phyloP scores from a whole-genome alignment of 1,284 basidiomycete species.

The Stygiomarasmius scandens region DNA sequence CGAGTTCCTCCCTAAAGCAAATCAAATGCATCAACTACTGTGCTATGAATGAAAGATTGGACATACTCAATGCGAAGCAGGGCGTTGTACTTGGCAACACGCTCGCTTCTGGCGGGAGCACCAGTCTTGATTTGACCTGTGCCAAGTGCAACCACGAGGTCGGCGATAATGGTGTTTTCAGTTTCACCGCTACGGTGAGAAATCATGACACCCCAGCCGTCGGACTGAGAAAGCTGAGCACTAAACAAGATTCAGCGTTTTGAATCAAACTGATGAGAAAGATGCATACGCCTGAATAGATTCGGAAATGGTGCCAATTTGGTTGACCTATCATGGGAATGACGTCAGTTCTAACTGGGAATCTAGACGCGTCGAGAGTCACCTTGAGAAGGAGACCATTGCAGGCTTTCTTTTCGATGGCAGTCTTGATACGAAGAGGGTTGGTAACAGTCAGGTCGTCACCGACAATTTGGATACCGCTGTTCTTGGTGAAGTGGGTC shows the following conservation, averaged over 20 bases:
- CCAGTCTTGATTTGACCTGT: constrained; percentile 98
- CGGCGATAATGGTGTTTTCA: constrained; percentile 95
- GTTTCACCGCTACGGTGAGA: constrained; percentile 99
- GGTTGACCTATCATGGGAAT: constrained; percentile 69
- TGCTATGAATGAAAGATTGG: neutral
- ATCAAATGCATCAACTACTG: constrained; percentile 3
- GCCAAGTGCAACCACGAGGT: constrained; percentile 93
- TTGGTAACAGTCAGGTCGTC: constrained; percentile 99
- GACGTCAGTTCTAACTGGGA: constrained; percentile 7
- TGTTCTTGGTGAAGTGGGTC: constrained; percentile 84
- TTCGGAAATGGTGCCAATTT: constrained; percentile 99
- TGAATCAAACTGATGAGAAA: neutral
- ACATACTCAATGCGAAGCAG: constrained; percentile 89
- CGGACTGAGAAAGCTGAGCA: constrained; percentile 94
- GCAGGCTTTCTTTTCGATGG: constrained; percentile 99
- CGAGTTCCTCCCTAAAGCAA: constrained; percentile 73
- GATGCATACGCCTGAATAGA: constrained; percentile 88
- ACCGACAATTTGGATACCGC: constrained; percentile 90
- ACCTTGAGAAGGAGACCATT: constrained; percentile 98
- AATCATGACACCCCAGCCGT: constrained; percentile 99
- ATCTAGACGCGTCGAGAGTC: constrained; percentile 7
- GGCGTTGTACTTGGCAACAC: constrained; percentile 92
- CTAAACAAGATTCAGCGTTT: constrained; percentile 39
- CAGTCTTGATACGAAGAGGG: constrained; percentile 96
- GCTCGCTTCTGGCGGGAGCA: constrained; percentile 91